Conservation (phyloP, 495 filamentous ascomycete species). For the Penicillium soppii region DNA sequence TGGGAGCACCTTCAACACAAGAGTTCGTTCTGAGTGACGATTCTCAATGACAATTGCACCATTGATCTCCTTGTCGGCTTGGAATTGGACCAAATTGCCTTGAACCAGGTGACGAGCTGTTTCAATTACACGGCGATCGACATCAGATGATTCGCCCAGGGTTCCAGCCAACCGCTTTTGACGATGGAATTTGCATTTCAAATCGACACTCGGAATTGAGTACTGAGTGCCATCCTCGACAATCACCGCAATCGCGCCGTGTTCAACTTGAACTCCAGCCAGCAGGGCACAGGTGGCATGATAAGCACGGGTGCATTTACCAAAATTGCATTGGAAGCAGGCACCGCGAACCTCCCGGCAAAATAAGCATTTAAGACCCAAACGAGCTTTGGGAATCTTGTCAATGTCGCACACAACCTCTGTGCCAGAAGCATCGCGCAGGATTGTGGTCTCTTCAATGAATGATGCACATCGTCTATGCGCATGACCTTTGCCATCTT, state of each 20-base stretch:
- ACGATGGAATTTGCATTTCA: slow-evolving; percentile 90
- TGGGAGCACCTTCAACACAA: slow-evolving; percentile 83
- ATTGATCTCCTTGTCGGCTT: slow-evolving; percentile 86
- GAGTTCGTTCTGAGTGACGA: slow-evolving; percentile 56
- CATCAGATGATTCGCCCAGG: slow-evolving; percentile 65
- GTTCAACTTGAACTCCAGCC: slow-evolving; percentile 88
- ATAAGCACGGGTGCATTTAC: slow-evolving; percentile 91
- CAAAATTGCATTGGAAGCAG: slow-evolving; percentile 94
- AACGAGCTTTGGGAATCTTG: slow-evolving; percentile 78
- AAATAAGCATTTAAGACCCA: slow-evolving; percentile 90
- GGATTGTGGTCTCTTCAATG: slow-evolving; percentile 87
- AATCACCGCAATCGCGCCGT: slow-evolving; percentile 79
- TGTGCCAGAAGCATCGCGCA: slow-evolving; percentile 60
- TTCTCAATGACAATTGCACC: slow-evolving; percentile 89
- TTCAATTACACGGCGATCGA: slow-evolving; percentile 57
- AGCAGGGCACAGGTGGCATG: slow-evolving; percentile 92
- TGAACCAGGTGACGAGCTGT: slow-evolving; percentile 66
- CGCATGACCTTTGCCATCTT: slow-evolving; percentile 76
- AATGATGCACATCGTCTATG: slow-evolving; percentile 89
- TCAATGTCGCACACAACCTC: slow-evolving; percentile 76
- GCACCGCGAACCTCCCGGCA: slow-evolving; percentile 91
- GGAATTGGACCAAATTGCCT: slow-evolving; percentile 83
- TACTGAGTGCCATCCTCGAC: slow-evolving; percentile 91
- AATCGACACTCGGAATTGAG: slow-evolving; percentile 82
- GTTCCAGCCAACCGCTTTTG: slow-evolving; percentile 75